phyloP scores from a whole-genome alignment of 345 rosid species.

The Corymbia maculata region DNA sequence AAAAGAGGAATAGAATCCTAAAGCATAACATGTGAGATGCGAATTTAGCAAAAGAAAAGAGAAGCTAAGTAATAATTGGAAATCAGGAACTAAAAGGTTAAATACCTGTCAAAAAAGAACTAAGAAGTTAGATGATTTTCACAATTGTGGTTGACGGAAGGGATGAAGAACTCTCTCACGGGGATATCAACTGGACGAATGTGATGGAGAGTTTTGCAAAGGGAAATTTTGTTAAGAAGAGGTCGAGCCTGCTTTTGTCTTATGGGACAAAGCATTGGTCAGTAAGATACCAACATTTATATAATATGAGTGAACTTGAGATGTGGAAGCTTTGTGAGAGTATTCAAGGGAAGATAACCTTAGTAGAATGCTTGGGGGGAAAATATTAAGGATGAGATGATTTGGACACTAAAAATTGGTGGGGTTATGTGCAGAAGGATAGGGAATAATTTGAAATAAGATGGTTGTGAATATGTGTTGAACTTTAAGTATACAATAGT shows the following conservation, averaged over 20 bases:
- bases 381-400: neutral
- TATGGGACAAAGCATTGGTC: neutral
- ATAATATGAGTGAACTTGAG: neutral
- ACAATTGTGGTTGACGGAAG: neutral
- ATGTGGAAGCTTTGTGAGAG: neutral
- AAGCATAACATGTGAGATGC: neutral
- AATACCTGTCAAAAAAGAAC: neutral
- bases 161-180: neutral
- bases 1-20: neutral
- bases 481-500: neutral
- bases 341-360: neutral
- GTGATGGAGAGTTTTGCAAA: neutral
- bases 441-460: neutral
- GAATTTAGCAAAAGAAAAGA: neutral
- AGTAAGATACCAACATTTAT: neutral
- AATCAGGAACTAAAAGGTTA: neutral
- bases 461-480: neutral
- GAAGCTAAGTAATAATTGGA: neutral
- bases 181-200: neutral
- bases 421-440: neutral
- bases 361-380: neutral
- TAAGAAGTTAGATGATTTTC: neutral
- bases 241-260: neutral
- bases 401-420: neutral
- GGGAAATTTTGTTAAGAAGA: neutral